These are phyloP conservation scores for Didymella keratinophila DNA, from an alignment of 2,329 filamentous ascomycete species.

Conservation along the genomic window DNA sequence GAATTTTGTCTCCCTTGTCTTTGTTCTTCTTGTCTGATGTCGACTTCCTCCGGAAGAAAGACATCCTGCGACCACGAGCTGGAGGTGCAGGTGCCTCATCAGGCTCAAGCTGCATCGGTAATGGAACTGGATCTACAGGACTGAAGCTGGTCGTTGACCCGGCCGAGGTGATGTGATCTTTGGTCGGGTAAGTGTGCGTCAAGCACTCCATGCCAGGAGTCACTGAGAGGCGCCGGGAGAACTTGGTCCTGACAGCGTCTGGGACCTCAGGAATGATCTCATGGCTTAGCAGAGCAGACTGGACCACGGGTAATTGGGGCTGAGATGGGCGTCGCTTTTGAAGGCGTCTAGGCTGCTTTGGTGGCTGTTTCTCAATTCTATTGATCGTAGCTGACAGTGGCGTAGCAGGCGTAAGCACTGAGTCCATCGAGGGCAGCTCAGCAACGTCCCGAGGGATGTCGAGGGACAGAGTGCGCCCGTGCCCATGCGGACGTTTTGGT, in stretches of 20 bases:
- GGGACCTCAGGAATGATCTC: constrained; percentile 48
- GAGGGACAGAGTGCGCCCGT: constrained; percentile 18
- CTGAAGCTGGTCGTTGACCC: constrained; percentile 17
- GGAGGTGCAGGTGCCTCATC: constrained; percentile 36
- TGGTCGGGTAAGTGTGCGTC: constrained; percentile 46
- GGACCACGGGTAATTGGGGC: constrained; percentile 40
- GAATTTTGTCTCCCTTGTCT: constrained; percentile 24
- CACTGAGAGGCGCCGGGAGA: constrained; percentile 46
- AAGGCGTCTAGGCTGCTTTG: constrained; percentile 35
- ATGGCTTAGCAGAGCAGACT: constrained; percentile 40
- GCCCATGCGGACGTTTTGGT: constrained; percentile 8
- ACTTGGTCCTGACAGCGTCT: constrained; percentile 45
- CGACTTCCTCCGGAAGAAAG: constrained; percentile 42
- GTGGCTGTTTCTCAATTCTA: constrained; percentile 31
- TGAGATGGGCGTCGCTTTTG: constrained; percentile 44
- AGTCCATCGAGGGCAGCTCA: constrained; percentile 17
- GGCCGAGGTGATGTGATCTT: constrained; percentile 29
- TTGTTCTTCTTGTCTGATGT: constrained; percentile 34
- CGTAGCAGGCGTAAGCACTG: constrained; percentile 7
- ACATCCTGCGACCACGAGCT: constrained; percentile 35
- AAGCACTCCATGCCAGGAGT: constrained; percentile 49
- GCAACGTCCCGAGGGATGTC: constrained; percentile 20
- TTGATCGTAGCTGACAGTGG: constrained; percentile 34
- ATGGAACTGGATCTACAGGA: constrained; percentile 9
- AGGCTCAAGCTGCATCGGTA: constrained; percentile 27